Evolutionary conservation across 2,329 filamentous ascomycete species (phyloP), one percentile per base, ranked within the genome.

Genomic region (Albifimbria verrucaria): DNA sequence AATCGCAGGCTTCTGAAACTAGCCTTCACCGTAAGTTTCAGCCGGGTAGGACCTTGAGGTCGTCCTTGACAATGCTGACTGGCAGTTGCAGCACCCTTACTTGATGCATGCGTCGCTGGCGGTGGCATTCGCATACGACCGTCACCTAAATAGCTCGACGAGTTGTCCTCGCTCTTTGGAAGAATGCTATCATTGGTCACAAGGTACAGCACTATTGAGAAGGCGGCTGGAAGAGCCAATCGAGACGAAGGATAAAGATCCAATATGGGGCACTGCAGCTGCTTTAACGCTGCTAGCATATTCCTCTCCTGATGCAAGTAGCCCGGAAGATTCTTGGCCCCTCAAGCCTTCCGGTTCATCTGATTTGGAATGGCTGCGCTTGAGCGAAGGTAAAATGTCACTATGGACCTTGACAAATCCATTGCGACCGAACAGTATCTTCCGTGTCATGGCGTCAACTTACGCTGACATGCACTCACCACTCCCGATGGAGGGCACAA

Each of bases 71-170:
- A 15, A 3, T 6, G 9, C 36, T 52, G 2, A 52, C 49, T 15
- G 47, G 51, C 23, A 20, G n/a, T 50, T 55, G 41, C 45, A 67
- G 75, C 53, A 76, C 49, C 75, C 76, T 3, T 75, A 64, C 41
- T 57, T 78, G 18, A 77, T 78, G 74, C 76, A 78, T 50, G 74
- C 74, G 25, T 72, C 69, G 7, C 56, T 78, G 5, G 73, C 73
- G 0, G 69, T 77, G 26, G 70, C 74, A 0, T 55, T 73, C 12
- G 62, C 70, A 21, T 76, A 77, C 46, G 70, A 72, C 32, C 70
- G 71, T 42, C 58, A 69, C 48, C 55, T 68, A 1, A 66, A 67
- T 15, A 50, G 44, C 24, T 52, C 63, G 2, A 43, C 20, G 28
- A 50, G 28, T 51, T 56, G 42, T 50, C 65, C 54, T 17, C 71